These are phyloP conservation scores for Aurinia saxatilis DNA, from an alignment of 345 rosid genomes.

Conservation along the genomic window DNA sequence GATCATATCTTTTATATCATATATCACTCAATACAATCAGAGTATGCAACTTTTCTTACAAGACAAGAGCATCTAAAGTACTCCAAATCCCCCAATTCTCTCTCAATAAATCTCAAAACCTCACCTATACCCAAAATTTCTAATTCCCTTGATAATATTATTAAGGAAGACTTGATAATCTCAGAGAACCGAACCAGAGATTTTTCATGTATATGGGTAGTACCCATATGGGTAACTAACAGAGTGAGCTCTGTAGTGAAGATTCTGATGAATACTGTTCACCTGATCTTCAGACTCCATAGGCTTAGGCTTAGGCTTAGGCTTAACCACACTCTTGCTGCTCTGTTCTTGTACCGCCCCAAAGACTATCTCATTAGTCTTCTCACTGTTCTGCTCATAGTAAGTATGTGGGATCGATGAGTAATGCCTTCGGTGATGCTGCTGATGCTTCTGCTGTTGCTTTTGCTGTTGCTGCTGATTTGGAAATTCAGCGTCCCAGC, in stretches of 20 bases:
- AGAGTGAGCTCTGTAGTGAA: constrained; percentile 39
- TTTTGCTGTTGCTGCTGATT: constrained; percentile 44
- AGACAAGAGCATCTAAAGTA: neutral
- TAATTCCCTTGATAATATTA: constrained; percentile 1
- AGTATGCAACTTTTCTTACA: constrained; percentile 14
- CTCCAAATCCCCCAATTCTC: neutral
- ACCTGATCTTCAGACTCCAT: constrained; percentile 41
- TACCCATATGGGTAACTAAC: constrained; percentile 39
- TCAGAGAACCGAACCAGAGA: constrained; percentile 4
- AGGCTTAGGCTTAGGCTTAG: constrained; percentile 47
- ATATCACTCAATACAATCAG: constrained; percentile 16
- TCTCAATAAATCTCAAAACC: constrained; percentile 11
- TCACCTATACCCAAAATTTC: constrained; percentile 27
- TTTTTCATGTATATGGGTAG: constrained; percentile 34
- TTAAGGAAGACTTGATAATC: neutral
- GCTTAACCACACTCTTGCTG: constrained; percentile 32
- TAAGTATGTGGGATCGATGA: constrained; percentile 63
- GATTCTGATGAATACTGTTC: constrained; percentile 38
- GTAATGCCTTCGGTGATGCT: constrained; percentile 63
- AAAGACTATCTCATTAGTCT: constrained; percentile 70
- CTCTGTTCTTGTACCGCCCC: constrained; percentile 86
- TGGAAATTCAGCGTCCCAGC: constrained; percentile 54
- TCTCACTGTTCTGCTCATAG: constrained; percentile 71
- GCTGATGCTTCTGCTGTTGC: constrained; percentile 49
- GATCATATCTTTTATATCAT: neutral